Evolutionary conservation across 345 rosid species (phyloP).

Genomic region (Gynandropsis gynandra): DNA sequence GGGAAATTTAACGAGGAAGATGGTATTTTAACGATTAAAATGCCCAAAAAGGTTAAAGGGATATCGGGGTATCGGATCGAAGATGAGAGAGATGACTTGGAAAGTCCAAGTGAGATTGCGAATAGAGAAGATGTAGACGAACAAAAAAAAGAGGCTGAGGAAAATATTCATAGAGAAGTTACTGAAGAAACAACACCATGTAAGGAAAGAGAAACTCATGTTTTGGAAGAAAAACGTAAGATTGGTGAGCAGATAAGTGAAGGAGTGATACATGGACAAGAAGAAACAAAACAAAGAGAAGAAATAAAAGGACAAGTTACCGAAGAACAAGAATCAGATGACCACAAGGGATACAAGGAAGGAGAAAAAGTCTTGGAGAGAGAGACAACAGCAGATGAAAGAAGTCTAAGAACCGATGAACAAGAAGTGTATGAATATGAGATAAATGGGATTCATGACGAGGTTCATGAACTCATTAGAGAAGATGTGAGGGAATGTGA

Average conservation of each 20-base stretch:
- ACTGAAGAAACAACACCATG: not conserved
- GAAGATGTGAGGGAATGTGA: too few relatives aligned
- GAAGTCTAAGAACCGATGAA: too few relatives aligned
- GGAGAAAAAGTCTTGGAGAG: not conserved
- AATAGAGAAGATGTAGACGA: not conserved
- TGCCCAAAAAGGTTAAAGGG: constrained; percentile 65
- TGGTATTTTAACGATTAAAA: constrained; percentile 40
- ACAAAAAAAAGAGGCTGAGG: not conserved
- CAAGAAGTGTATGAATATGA: too few relatives aligned
- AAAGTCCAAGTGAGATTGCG: constrained; percentile 18
- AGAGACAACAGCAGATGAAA: too few relatives aligned
- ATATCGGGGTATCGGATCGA: constrained; percentile 42
- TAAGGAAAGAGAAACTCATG: constrained; percentile 21
- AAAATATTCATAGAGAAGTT: not conserved
- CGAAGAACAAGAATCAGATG: constrained; percentile 13
- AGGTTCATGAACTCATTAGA: too few relatives aligned
- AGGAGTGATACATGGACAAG: constrained; percentile 9
- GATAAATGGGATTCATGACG: too few relatives aligned
- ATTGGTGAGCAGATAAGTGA: constrained; percentile 4
- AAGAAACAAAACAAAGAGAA: not conserved
- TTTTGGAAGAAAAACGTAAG: constrained; percentile 17
- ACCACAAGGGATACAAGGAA: constrained; percentile 3
- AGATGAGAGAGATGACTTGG: constrained; percentile 27
- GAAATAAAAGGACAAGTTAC: constrained; percentile 1
- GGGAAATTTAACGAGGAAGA: constrained; percentile 55